Evolutionary conservation across 306 rosid genomes (phyloP).

Genomic region (Fragaria nilgerrensis): DNA sequence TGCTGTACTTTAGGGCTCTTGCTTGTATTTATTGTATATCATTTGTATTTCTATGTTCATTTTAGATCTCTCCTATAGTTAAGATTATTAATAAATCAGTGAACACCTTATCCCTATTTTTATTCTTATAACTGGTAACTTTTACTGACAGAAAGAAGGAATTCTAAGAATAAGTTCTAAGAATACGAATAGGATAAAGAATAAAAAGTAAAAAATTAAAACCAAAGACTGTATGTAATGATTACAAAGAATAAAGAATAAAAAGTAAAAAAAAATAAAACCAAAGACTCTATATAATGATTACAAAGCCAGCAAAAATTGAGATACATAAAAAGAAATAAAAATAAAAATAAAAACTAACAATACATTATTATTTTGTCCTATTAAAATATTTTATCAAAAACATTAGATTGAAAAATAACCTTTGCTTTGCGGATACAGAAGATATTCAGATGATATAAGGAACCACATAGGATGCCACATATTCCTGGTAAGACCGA

Average conservation of each 20-base stretch:
- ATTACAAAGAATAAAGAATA: background rate
- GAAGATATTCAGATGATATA: constrained; percentile 80
- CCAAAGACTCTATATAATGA: background rate
- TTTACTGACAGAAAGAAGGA: too few species aligned
- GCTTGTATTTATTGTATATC: background rate
- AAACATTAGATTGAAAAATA: constrained; percentile 11
- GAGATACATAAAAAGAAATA: background rate
- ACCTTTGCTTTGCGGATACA: constrained; percentile 93
- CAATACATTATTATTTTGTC: background rate
- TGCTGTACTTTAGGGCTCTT: background rate
- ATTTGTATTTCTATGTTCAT: background rate
- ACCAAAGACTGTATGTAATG: background rate
- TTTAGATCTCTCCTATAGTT: background rate
- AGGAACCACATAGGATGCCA: constrained; percentile 88
- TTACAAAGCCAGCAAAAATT: background rate
- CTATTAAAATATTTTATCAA: background rate
- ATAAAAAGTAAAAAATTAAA: background rate
- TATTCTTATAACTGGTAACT: too few species aligned
- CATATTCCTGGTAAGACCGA: constrained; percentile 90
- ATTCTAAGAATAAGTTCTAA: too few species aligned
- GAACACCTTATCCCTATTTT: background rate
- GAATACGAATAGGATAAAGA: background rate
- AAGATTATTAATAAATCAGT: background rate
- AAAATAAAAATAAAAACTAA: background rate
- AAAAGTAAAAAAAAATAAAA: background rate